Percentiles rank a stretch among this genome's conserved stretches.
These are phyloP conservation scores for Clitocybe nebularis DNA, from an alignment of 1,284 basidiomycete species.

Conservation along the genomic window DNA sequence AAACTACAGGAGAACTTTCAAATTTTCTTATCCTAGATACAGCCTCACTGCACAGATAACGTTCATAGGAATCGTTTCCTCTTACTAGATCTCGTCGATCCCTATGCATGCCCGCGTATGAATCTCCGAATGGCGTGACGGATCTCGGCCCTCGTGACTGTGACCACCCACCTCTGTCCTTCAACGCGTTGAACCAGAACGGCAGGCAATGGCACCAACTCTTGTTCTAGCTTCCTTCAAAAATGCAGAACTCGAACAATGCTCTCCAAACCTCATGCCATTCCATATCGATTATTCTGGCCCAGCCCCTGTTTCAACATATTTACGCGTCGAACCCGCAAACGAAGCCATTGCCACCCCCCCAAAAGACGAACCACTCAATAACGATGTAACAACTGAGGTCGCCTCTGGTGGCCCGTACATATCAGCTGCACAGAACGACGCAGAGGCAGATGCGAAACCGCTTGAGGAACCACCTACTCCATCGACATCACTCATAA, in stretches of 20 bases:
- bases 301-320: constrained; percentile 67
- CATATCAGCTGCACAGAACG: constrained; percentile 5
- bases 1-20: too few species aligned
- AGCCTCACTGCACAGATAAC: too few species aligned
- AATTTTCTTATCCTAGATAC: too few species aligned
- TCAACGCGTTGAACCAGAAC: neutral
- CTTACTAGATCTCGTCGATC: too few species aligned
- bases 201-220: constrained; percentile 1
- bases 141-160: neutral
- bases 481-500: constrained; percentile 4
- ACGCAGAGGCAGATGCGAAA: constrained; percentile 13
- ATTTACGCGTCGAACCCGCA: constrained; percentile 54
- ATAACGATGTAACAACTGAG: constrained; percentile 9
- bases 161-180: neutral
- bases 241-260: constrained; percentile 24
- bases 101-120: neutral
- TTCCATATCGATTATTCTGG: constrained; percentile 73
- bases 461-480: constrained; percentile 1
- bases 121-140: constrained; percentile 1
- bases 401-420: neutral
- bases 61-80: too few species aligned
- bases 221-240: neutral
- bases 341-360: constrained; percentile 32
- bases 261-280: constrained; percentile 69
- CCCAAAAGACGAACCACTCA: constrained; percentile 1